Evolutionary conservation across 129 eudicot genomes (phyloP), one percentile per base, ranked within the genome.

Genomic region (Gnaphalium uliginosum): DNA sequence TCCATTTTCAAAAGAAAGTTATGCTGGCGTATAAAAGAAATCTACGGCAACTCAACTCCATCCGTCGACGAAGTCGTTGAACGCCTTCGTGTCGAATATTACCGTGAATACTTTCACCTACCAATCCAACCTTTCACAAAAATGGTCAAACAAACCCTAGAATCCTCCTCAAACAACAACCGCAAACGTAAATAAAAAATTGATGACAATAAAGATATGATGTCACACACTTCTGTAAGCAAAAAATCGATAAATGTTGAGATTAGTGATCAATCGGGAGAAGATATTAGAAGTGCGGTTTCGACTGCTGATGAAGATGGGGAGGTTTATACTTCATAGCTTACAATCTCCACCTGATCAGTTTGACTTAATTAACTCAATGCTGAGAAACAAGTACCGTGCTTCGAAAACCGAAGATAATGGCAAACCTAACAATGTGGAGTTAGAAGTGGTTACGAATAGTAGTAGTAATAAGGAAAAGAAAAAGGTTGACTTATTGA

Each of bases 361-460:
- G 80, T 57, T 93, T 56, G 98, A 93, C 69, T 48, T 93, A 79
- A 88, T 85, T 84, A 90, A 90, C 68, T 83, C 81, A 8, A 81
- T 86, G 90, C 72, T 90, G 54, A 67, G 92, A 18, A 65, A 48
- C n/a, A 78, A 79, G 35, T 85, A 87, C 71, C 68, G 78, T 23
- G 85, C 50, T n/a, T 76, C 82, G 10, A 69, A 87, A 15, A 29
- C 19, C 7, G n/a, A n/a, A n/a, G 35, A 26, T 4, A 50, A 10
- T 66, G 88, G 81, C 35, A 84, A 83, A 83, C 54, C 35, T n/a
- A n/a, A n/a, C n/a, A n/a, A n/a, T n/a, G n/a, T n/a, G n/a, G n/a
- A n/a, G n/a, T n/a, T n/a, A n/a, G n/a, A n/a, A n/a, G n/a, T n/a
- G n/a, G n/a, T n/a, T n/a, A n/a, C n/a, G n/a, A n/a, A n/a, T n/a